Evolutionary conservation across 108 stramenopile species (phyloP), one percentile per base, ranked within the genome.

Genomic region (Mayamaea pseudoterrestris): DNA sequence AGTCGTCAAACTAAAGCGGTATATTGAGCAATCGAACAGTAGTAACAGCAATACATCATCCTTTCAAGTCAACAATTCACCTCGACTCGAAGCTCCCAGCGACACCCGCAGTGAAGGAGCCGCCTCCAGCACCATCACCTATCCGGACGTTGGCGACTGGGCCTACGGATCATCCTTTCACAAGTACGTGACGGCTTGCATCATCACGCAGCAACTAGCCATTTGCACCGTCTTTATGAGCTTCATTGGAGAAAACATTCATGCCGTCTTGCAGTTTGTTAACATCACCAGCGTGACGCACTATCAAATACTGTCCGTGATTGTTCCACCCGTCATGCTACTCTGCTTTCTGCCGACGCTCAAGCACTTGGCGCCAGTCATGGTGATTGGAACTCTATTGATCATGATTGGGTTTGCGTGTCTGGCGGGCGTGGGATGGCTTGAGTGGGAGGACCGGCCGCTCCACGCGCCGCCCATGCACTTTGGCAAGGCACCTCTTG

Each of bases 221-320:
- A 63, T 83, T 35, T 83, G 82, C 47, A 83, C 82, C 24, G 82
- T 83, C 30, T 83, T 76, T 66, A 51, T 78, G 23, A 65, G 66
- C 8, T 83, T 83, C 55, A 58, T 83, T 20, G 74, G 77, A 0
- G 82, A 75, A 52, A 83, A 83, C 48, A 35, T 78, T 13, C 37
- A 45, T 26, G 82, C 82, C n/a, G 72, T 73, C 12, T 32, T 68
- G 47, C 31, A 59, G 20, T 34, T 34, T 17, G n/a, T 49, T 20
- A 43, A 44, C 8, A 25, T 53, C 1, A 11, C 13, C 2, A n/a
- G 12, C 2, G 21, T 44, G 25, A 17, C 34, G 7, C 71, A 73
- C 36, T 44, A 41, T 8, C 58, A 50, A 1, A 72, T 76, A 44
- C 66, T 76, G 51, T 67, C 74, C 3, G 18, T 73, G 45, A 63